Base-by-base conservation (phyloP, 2,329 filamentous ascomycete species). In the Aspergillus udagawae region DNA sequence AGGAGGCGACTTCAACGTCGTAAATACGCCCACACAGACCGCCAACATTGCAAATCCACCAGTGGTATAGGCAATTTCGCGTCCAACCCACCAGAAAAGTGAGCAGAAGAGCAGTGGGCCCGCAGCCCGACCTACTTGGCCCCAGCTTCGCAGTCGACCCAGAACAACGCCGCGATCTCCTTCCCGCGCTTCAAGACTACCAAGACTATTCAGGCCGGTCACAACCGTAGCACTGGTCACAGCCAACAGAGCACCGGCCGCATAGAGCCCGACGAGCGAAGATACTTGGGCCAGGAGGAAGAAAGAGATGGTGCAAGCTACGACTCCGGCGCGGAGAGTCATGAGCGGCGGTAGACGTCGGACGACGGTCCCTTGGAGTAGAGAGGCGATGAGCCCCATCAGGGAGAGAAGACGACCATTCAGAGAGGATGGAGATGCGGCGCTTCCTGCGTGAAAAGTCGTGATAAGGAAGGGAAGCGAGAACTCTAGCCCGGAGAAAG, bases 401-500 rank as follows among this genome's bases (percentile, higher is more conserved):
- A 90, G 94, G 5, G 94, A 93, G 1, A 99, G 85, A 2, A 99
- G 81, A 10, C 87, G 85, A 17, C 94, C 94, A 63, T 95, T 96
- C 53, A 91, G 84, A 47, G 86, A 84, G 0, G 92, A 88, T 0
- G 77, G 77, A 53, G 71, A 77, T 41, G 67, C 60, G n/a, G 68
- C 68, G 20, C 63, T 65, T 71, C 94, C 95, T 8, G 84, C 83
- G 73, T 97, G 97, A 48, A 99, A 84, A 53, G 96, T 93, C 67
- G 94, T 96, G 0, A 93, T 97, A 86, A 99, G 92, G 73, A 99
- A 99, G 0, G 94, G 92, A 3, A 99, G 83, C 0, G 92, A 96
- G 74, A 96, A 97, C 72, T 99, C 94, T 89, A 99, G 93, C 59
- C 94, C 94, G 2, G 91, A 96, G 77, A 99, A 99, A 76, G 96